A percentile compares a stretch with the other conserved stretches of the same genome.
These are phyloP conservation scores for Blastobotrys serpentis DNA, from an alignment of 1,139 yeast genomes.

Conservation along the genomic window DNA sequence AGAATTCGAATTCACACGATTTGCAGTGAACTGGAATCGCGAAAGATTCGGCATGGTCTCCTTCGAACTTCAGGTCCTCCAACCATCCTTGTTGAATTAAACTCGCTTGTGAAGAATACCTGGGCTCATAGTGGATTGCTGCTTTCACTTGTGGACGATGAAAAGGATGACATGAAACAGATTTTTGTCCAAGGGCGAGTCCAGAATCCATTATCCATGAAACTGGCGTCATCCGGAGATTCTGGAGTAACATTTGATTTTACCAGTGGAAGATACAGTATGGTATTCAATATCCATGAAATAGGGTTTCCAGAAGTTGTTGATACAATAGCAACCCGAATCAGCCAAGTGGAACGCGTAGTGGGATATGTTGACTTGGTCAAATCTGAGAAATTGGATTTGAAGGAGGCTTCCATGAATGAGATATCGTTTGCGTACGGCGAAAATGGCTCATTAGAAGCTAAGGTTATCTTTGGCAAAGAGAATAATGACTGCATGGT, in stretches of 20 bases:
- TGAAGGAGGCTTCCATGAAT: conserved; percentile 33
- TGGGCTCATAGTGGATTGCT: conserved; percentile 33
- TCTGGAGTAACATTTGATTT: conserved; percentile 29
- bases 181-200: conserved; percentile 31
- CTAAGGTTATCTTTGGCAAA: conserved; percentile 21
- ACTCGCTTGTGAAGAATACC: conserved; percentile 20
- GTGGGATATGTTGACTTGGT: conserved; percentile 34
- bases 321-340: conserved; percentile 21
- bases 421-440: conserved; percentile 33
- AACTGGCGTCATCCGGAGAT: conserved; percentile 24
- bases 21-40: conserved; percentile 28
- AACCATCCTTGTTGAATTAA: conserved; percentile 27
- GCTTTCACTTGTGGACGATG: conserved; percentile 11
- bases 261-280: conserved; percentile 27
- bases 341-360: conserved; percentile 33
- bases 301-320: conserved; percentile 20
- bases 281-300: conserved; percentile 20
- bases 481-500: conserved; percentile 13
- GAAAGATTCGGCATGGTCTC: conserved; percentile 28
- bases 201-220: conserved; percentile 23
- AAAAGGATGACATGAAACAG: conserved; percentile 15
- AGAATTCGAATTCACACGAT: conserved; percentile 32
- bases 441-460: conserved; percentile 20
- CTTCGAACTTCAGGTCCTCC: conserved; percentile 24
- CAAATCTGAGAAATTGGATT: conserved; percentile 28